Evolutionary conservation across 257 asterid species (phyloP), one percentile per base, ranked within the genome.

Genomic region (Plantago ovata): DNA sequence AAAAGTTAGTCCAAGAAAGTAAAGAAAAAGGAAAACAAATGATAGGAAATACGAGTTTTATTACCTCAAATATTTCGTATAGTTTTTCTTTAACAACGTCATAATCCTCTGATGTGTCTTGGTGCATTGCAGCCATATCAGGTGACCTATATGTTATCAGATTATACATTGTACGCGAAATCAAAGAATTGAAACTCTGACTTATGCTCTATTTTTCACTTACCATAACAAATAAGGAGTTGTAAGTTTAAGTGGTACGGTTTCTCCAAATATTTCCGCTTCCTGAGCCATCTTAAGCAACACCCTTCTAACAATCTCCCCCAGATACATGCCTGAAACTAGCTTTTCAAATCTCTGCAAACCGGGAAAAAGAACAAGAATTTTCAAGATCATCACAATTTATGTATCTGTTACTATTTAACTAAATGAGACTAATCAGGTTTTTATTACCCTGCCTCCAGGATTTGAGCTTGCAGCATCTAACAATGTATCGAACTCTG

Each of bases 111-210:
- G 95, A 79, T 8, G 83, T 74, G 78, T 85, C 96, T 73, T 88
- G 96, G 74, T 88, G 96, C 90, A 85, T 83, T n/a, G 84, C 91
- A 50, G 96, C 95, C 94, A 85, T 74, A 68, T 85, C 96, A 0
- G 86, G 88, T 50, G 95, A 74, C 72, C 93, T 85, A 75, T 7
- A 48, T 10, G 13, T 14, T 49, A 21, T 21, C 36, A 49, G 55
- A 49, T 49, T 32, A 9, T 49, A 49, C 14, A 19, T 15, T 28
- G 36, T 28, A 28, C 3, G 36, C 36, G 36, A 28, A 1, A 28
- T 10, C 16, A 13, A 43, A 18, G 12, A 53, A n/a, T 9, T 19
- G 15, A 14, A 3, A 15, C 36, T 13, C 0, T 49, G 32, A 14
- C 15, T 16, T 4, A 13, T 9, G 49, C 4, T 48, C n/a, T 28